phyloP scores from a whole-genome alignment of 345 rosid genomes.

The Mallotus nudiflorus region DNA sequence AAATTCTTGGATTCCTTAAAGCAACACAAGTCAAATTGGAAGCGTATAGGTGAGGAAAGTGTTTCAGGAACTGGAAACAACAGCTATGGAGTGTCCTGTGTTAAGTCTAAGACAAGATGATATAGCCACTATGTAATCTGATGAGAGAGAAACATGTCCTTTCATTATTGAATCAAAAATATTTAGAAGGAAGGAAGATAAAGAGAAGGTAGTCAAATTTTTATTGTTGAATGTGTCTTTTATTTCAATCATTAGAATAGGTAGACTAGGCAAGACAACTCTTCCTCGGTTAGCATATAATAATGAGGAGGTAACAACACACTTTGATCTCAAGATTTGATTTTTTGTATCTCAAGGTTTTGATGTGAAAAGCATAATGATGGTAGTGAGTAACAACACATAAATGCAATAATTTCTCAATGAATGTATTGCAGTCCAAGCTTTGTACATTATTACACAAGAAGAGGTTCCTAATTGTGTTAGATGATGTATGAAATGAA shows the following conservation, averaged over 20 bases:
- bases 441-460: neutral
- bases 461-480: constrained; percentile 13
- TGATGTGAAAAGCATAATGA: constrained; percentile 15
- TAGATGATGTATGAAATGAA: constrained; percentile 23
- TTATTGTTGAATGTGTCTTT: neutral
- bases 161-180: constrained; percentile 14
- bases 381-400: constrained; percentile 1
- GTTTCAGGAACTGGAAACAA: neutral
- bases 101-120: constrained; percentile 6
- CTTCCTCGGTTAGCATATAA: constrained; percentile 25
- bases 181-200: neutral
- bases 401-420: neutral
- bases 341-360: constrained; percentile 24
- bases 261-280: constrained; percentile 19
- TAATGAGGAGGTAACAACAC: constrained; percentile 6
- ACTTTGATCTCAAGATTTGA: constrained; percentile 23
- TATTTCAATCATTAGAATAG: constrained; percentile 20
- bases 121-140: neutral
- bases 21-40: accelerated
- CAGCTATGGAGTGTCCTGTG: constrained; percentile 1
- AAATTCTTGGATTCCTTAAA: neutral
- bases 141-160: constrained; percentile 10
- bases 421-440: constrained; percentile 2
- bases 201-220: neutral
- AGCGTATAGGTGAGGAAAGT: neutral